These are phyloP conservation scores for Diplocarpon mali DNA, from an alignment of 2,329 filamentous ascomycete species.

Conservation along the genomic window DNA sequence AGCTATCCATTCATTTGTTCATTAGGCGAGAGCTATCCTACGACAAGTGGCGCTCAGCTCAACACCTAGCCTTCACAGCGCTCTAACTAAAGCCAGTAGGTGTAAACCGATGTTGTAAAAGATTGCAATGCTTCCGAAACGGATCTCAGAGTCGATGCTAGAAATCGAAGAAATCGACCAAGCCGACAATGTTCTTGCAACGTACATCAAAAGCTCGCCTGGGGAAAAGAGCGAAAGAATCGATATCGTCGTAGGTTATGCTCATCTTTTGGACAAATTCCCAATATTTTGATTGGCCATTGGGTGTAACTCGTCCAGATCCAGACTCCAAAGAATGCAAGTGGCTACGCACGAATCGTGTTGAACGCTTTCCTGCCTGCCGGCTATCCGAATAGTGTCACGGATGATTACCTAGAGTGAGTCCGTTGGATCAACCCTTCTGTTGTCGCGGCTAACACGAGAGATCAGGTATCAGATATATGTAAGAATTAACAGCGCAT, in stretches of 20 bases:
- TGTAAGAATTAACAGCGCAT: conserved; percentile 29
- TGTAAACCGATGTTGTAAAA: no score
- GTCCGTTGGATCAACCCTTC: conserved; percentile 17
- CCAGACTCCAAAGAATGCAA: conserved; percentile 18
- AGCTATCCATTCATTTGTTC: no score
- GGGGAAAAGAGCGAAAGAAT: conserved; percentile 12
- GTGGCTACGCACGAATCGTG: conserved; percentile 26
- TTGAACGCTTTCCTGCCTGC: conserved; percentile 55
- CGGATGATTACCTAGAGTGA: conserved; percentile 56
- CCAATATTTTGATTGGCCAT: no score
- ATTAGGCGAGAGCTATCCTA: no score
- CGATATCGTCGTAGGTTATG: conserved; percentile 19
- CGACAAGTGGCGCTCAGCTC: no score
- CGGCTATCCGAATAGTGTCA: conserved; percentile 60
- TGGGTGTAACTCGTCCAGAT: neutral
- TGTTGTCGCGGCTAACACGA: neutral
- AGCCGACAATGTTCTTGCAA: conserved; percentile 25
- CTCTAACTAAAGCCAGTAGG: no score
- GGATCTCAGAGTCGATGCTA: neutral
- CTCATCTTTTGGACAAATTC: neutral
- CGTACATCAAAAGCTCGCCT: conserved; percentile 17
- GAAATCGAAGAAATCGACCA: conserved; percentile 25
- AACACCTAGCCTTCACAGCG: no score
- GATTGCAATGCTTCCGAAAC: neutral
- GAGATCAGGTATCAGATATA: conserved; percentile 49